Base-by-base conservation (phyloP, 73 alveolate genomes). In the Urostyla sp. region DNA sequence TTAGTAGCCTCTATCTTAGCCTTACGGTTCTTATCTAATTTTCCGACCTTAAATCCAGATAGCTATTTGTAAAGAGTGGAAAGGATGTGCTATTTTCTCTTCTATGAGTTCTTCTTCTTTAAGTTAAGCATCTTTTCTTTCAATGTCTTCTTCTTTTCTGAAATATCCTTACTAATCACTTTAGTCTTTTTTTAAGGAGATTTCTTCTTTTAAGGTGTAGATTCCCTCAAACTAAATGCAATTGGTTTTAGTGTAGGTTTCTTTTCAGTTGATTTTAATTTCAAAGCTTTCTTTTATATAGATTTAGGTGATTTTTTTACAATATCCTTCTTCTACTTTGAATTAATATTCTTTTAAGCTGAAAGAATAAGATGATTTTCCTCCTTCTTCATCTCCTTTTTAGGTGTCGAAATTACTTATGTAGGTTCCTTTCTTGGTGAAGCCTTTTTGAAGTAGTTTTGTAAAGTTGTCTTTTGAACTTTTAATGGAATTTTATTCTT, bases 1-100 rank as follows among this genome's bases (percentile, higher is more conserved):
- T 59, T 59, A 3, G 24, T 36, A 35, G 76, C 76, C 32, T 59
- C 76, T 7, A 59, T 28, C 32, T 59, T 59, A 11, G 76, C 76
- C 37, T 59, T 59, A 3, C 76, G 5, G 30, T 59, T 55, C 16
- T 30, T n/a, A 34, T 59, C 52, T 6, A 34, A 15, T 32, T n/a
- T 36, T 55, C 31, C 31, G 4, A 28, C 72, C 61, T 50, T 50
- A 18, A 18, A 18, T 15, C 10, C 61, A 8, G 16, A 16, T 7
- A 15, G 36, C 24, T 8, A 18, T 13, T 6, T 6, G 16, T 7
- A 7, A 18, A 18, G 16, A 18, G 61, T 13, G 6, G 20, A 7
- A 26, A 18, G 16, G 23, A 11, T 7, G 4, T 11, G 46, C 46
- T 55, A n/a, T n/a, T 55, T 55, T 7, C 37, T 55, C 27, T 55